Percentiles rank a stretch among this genome's conserved stretches.
These are phyloP conservation scores for Coemansia sp. DNA, from an alignment of 192 early-diverging fungal genomes.

Conservation along the genomic window DNA sequence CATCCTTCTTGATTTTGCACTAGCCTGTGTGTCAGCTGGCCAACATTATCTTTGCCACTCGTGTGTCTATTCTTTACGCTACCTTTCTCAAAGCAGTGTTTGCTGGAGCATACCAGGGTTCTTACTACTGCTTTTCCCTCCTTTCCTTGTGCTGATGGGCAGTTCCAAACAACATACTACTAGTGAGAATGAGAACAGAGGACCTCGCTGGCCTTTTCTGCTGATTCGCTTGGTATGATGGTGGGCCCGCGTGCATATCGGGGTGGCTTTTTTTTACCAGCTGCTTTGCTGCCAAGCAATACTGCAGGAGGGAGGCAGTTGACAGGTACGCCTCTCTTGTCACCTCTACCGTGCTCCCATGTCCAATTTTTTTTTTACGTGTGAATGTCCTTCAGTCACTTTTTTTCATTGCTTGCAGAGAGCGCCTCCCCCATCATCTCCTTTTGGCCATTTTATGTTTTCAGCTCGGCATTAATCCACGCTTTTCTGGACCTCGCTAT, in stretches of 20 bases:
- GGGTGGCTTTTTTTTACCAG: not conserved
- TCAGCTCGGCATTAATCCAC: not conserved
- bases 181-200: conserved; percentile 1
- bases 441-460: not conserved
- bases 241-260: conserved; percentile 3
- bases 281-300: not conserved
- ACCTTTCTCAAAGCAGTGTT: not conserved
- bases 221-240: not conserved
- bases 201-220: not conserved
- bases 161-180: conserved; percentile 5
- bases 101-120: not conserved
- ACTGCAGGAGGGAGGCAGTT: not conserved
- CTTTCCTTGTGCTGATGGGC: not conserved
- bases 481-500: not conserved
- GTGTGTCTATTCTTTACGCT: not conserved
- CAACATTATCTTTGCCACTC: not conserved
- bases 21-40: not conserved
- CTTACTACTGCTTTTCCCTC: not conserved
- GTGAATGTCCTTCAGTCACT: not conserved
- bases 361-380: too few relatives aligned
- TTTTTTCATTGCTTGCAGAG: not conserved
- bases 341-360: not conserved
- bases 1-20: not conserved
- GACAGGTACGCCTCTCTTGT: not conserved
- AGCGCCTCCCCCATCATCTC: not conserved